Base-by-base conservation (phyloP, 805 yeast genomes). In the Nakazawaea wickerhamii region DNA sequence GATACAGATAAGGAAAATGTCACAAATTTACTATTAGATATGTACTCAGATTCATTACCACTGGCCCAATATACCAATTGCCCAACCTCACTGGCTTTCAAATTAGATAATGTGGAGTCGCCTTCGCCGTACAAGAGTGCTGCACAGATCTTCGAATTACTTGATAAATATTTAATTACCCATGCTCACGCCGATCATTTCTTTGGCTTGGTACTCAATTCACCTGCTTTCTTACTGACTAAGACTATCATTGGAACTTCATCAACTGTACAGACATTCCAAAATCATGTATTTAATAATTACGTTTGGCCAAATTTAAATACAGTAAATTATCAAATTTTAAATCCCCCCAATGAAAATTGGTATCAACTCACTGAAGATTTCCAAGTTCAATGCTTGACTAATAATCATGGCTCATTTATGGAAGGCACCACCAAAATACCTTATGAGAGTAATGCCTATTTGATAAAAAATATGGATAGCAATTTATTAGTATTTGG, bases 171-270 rank as follows among this genome's bases (percentile, higher is more conserved):
- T 48, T 63, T 81, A 37, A 71, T 89, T 21, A 77, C 96, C 1
- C 97, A 89, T 59, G 77, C 91, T 0, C 97, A 89, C 60, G 55
- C 89, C 40, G 97, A 89, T 58, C 97, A 89, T 57, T 68, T 87
- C 11, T 57, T 73, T 8, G 85, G 83, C 0, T 55, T 89, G 37
- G 76, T 81, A 0, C 61, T 89, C 40, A 88, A 88, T 55, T 76
- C 90, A 3, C 86, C 95, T 0, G 68, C 71, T 13, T 69, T 75
- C 49, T 46, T 28, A 2, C 11, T n/a, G 4, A 50, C 58, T 4
- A 81, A 75, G 52, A 51, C 53, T 3, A 55, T 87, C 4, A 73
- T 67, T 48, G 95, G 88, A 0, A 59, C 79, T 2, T 48, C 55
- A 0, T 59, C 65, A 21, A 80, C 91, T 0, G 63, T 79, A 2